phyloP scores from a whole-genome alignment of 345 rosid genomes.

The Boechera stricta region DNA sequence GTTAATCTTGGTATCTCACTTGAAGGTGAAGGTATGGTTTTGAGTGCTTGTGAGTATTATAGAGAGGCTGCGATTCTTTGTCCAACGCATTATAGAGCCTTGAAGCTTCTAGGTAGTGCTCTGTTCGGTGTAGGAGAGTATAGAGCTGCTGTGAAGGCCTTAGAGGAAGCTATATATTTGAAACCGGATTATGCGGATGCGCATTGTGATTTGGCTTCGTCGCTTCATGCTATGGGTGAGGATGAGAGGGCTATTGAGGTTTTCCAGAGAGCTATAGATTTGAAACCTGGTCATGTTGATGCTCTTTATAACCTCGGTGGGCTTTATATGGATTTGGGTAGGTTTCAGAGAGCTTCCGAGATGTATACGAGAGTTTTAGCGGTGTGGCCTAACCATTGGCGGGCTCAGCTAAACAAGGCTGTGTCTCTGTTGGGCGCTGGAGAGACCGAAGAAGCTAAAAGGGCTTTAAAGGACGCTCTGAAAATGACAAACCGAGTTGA shows the following conservation, averaged over 20 bases:
- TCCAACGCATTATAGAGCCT: conserved; percentile 95
- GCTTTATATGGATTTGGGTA: conserved; percentile 95
- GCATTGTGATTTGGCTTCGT: conserved; percentile 94
- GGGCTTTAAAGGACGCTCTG: conserved; percentile 89
- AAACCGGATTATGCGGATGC: conserved; percentile 97
- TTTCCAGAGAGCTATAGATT: conserved; percentile 92
- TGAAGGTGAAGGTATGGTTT: conserved; percentile 99
- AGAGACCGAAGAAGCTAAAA: conserved; percentile 89
- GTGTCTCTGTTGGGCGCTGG: conserved; percentile 91
- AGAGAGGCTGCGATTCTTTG: conserved; percentile 97
- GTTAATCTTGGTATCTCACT: conserved; percentile 93
- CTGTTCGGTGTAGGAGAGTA: conserved; percentile 97
- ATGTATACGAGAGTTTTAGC: conserved; percentile 89
- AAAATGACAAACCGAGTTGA: conserved; percentile 95
- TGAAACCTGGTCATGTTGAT: conserved; percentile 93
- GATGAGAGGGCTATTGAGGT: conserved; percentile 97
- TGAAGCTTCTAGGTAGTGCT: conserved; percentile 95
- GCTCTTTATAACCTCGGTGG: conserved; percentile 95
- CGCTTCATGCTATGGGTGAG: conserved; percentile 87
- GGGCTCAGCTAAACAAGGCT: conserved; percentile 95
- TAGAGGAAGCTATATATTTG: conserved; percentile 93
- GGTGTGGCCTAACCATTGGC: conserved; percentile 97
- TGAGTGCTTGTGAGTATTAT: conserved; percentile 97
- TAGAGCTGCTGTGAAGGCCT: conserved; percentile 93
- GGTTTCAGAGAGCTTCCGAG: conserved; percentile 95